Conservation (phyloP, 768 basidiomycete genomes). For the Boletus subcaerulescens region DNA sequence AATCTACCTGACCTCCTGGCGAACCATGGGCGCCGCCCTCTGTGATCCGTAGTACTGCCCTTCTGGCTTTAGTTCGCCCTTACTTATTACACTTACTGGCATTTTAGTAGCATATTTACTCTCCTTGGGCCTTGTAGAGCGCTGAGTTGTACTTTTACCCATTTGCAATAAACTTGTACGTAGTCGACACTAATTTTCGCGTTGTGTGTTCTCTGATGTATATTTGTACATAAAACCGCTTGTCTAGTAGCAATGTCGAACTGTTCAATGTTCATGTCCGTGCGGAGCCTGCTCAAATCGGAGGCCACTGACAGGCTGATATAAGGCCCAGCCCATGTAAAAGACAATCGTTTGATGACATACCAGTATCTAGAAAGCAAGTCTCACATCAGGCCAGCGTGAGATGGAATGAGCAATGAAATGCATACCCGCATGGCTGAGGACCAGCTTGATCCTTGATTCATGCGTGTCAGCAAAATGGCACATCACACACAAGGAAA, state of each 20-base stretch:
- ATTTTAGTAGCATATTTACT: constrained; percentile 34
- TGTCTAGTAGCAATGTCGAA: not conserved
- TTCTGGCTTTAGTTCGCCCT: constrained; percentile 14
- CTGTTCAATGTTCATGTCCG: constrained; percentile 42
- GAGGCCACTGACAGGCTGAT: constrained; percentile 58
- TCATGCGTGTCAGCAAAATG: constrained; percentile 8
- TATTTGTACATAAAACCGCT: constrained; percentile 8
- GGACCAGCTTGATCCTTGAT: constrained; percentile 83
- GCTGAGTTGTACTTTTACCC: constrained; percentile 32
- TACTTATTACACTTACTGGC: constrained; percentile 31
- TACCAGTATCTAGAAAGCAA: constrained; percentile 46
- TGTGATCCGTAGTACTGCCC: constrained; percentile 18
- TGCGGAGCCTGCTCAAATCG: constrained; percentile 85
- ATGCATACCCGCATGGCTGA: constrained; percentile 82
- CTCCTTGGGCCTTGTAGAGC: constrained; percentile 29
- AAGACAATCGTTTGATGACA: constrained; percentile 12
- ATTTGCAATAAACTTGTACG: constrained; percentile 25
- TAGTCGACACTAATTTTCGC: constrained; percentile 10
- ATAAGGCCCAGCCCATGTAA: not conserved
- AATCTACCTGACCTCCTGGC: constrained; percentile 17
- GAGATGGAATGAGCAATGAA: constrained; percentile 5
- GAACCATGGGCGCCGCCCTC: constrained; percentile 6
- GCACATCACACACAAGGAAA: not conserved
- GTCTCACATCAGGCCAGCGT: not conserved
- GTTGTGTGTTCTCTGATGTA: constrained; percentile 10